Conservation (phyloP, 768 basidiomycete species). For the Dentipellis sp. region DNA sequence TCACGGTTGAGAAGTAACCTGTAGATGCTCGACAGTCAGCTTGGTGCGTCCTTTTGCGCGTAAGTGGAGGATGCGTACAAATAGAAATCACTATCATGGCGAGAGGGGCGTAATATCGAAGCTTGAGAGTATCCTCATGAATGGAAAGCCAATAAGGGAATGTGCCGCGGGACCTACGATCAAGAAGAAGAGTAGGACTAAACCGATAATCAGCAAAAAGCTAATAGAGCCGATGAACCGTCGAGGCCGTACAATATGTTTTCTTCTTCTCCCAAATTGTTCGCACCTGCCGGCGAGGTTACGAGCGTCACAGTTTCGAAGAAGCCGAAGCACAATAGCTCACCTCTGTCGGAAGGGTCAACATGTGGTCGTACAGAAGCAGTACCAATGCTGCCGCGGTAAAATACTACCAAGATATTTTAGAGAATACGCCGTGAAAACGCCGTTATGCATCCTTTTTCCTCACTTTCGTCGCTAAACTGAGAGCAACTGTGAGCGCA, state of each 20-base stretch:
- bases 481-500: too few relatives aligned
- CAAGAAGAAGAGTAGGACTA: constrained; percentile 12
- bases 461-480: too few relatives aligned
- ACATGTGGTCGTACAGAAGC: constrained; percentile 10
- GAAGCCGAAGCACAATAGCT: too few relatives aligned
- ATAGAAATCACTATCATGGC: constrained; percentile 7
- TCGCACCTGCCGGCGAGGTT: constrained; percentile 1
- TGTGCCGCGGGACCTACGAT: neutral
- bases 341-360: constrained; percentile 11
- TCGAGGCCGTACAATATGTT: constrained; percentile 5
- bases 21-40: neutral
- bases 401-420: constrained; percentile 13
- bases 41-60: neutral
- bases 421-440: too few relatives aligned
- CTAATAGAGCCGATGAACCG: too few relatives aligned
- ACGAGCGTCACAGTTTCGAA: neutral
- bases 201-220: neutral
- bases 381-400: constrained; percentile 7
- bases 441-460: too few relatives aligned
- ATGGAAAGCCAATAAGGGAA: neutral
- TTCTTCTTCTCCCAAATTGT: constrained; percentile 14
- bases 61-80: neutral
- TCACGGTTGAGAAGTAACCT: constrained; percentile 10
- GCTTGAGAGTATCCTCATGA: constrained; percentile 1
- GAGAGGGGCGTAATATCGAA: constrained; percentile 10